These are phyloP conservation scores for Agastache rugosa DNA, from an alignment of 257 asterid genomes.

Conservation along the genomic window DNA sequence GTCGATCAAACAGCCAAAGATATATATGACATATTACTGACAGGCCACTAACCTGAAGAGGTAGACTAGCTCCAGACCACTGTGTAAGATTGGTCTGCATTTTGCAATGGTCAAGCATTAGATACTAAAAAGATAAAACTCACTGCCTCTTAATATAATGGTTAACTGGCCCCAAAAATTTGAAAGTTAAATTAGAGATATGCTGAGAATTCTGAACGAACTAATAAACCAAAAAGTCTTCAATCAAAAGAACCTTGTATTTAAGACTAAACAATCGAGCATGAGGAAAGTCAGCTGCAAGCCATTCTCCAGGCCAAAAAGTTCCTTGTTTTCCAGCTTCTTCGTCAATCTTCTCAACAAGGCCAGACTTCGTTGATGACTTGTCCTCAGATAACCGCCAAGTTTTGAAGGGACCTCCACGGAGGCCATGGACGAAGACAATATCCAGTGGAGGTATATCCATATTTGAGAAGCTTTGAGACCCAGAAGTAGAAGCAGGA, in stretches of 20 bases:
- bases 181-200: slow-evolving; percentile 15
- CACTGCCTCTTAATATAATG: background rate
- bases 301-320: slow-evolving; percentile 99
- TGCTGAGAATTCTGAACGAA: slow-evolving; percentile 21
- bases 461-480: slow-evolving; percentile 49
- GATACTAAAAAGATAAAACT: slow-evolving; percentile 26
- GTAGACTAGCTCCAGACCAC: slow-evolving; percentile 99
- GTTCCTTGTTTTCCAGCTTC: slow-evolving; percentile 98
- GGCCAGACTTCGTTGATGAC: slow-evolving; percentile 97
- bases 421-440: slow-evolving; percentile 95
- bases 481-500: slow-evolving; percentile 61
- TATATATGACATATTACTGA: slow-evolving; percentile 12
- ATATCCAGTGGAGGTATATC: slow-evolving; percentile 79
- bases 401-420: slow-evolving; percentile 98
- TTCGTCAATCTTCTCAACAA: slow-evolving; percentile 98
- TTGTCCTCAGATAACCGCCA: slow-evolving; percentile 99
- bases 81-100: slow-evolving; percentile 97
- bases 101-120: slow-evolving; percentile 33
- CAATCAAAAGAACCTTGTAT: slow-evolving; percentile 71
- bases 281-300: slow-evolving; percentile 88
- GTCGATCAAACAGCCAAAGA: slow-evolving; percentile 1
- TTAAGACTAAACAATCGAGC: slow-evolving; percentile 93
- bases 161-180: background rate
- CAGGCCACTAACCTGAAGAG: slow-evolving; percentile 79
- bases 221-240: background rate